phyloP scores from a whole-genome alignment of 495 filamentous ascomycete species.

The Zalerion maritima region DNA sequence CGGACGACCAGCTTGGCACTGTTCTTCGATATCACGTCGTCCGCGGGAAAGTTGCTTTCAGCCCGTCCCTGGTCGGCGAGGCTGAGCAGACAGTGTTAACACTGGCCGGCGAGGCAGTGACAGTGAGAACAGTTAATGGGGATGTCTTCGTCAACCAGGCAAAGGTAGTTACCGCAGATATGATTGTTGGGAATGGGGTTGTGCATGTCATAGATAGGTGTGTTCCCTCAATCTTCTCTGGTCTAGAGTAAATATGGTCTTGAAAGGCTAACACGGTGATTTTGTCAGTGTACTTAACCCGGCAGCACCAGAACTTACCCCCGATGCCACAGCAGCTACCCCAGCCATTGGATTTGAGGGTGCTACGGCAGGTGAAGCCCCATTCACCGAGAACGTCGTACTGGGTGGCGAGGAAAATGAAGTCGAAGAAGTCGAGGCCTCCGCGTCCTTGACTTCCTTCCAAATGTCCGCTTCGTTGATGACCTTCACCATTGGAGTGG shows the following conservation, averaged over 20 bases:
- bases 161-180: slow-evolving; percentile 28
- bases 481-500: too few relatives aligned
- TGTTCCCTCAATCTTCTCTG: not conserved
- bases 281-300: slow-evolving; percentile 15
- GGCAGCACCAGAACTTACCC: too few relatives aligned
- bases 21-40: slow-evolving; percentile 20
- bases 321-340: too few relatives aligned
- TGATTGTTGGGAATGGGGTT: slow-evolving; percentile 37
- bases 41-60: slow-evolving; percentile 27
- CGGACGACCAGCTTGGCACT: slow-evolving; percentile 8
- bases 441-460: too few relatives aligned
- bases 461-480: too few relatives aligned
- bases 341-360: too few relatives aligned
- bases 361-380: too few relatives aligned
- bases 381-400: too few relatives aligned
- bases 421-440: too few relatives aligned
- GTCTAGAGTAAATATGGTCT: not conserved
- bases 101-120: slow-evolving; percentile 23
- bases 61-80: slow-evolving; percentile 15
- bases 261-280: too few relatives aligned
- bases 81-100: slow-evolving; percentile 22
- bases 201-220: slow-evolving; percentile 37
- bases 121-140: slow-evolving; percentile 23
- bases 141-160: slow-evolving; percentile 37
- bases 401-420: too few relatives aligned